Conservation (phyloP, 2,329 filamentous ascomycete species). For the Alternaria longipes region DNA sequence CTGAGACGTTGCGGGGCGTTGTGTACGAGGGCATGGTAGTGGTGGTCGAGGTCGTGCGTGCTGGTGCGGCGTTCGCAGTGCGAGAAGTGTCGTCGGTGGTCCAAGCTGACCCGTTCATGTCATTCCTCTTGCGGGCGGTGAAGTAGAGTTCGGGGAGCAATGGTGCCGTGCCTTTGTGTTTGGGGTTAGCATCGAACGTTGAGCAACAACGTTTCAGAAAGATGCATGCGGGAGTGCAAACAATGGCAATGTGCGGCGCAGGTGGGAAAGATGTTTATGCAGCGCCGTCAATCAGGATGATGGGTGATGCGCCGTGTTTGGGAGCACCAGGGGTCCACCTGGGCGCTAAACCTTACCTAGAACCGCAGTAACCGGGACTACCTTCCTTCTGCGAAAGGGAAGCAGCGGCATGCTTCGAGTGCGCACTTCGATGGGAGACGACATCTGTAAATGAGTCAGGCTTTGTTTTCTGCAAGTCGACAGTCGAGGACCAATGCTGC, state of each 20-base stretch:
- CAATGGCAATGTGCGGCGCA: conserved; percentile 17
- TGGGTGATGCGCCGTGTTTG: conserved; percentile 35
- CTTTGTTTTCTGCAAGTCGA: not conserved
- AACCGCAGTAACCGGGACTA: conserved; percentile 11
- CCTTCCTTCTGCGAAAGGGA: conserved; percentile 19
- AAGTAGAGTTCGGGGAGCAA: conserved; percentile 34
- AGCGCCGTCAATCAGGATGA: conserved; percentile 16
- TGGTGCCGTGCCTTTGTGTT: conserved; percentile 26
- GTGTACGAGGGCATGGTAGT: conserved; percentile 42
- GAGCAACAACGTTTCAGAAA: conserved; percentile 4
- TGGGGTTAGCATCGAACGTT: conserved; percentile 32
- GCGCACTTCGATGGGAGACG: not conserved
- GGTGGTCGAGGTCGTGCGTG: conserved; percentile 16
- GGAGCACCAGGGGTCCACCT: conserved; percentile 19
- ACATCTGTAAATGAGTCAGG: conserved; percentile 8
- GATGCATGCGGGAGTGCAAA: conserved; percentile 10
- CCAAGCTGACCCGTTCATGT: conserved; percentile 41
- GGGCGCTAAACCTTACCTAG: conserved; percentile 28
- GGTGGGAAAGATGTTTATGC: conserved; percentile 32
- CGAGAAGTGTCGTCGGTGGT: conserved; percentile 28
- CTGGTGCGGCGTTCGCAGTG: conserved; percentile 25
- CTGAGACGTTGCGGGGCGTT: conserved; percentile 41
- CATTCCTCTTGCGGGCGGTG: conserved; percentile 30
- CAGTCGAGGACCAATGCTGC: not conserved
- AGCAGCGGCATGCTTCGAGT: conserved; percentile 12